Evolutionary conservation across 768 basidiomycete genomes (phyloP).

Genomic region (Fistulinella prunicolor): DNA sequence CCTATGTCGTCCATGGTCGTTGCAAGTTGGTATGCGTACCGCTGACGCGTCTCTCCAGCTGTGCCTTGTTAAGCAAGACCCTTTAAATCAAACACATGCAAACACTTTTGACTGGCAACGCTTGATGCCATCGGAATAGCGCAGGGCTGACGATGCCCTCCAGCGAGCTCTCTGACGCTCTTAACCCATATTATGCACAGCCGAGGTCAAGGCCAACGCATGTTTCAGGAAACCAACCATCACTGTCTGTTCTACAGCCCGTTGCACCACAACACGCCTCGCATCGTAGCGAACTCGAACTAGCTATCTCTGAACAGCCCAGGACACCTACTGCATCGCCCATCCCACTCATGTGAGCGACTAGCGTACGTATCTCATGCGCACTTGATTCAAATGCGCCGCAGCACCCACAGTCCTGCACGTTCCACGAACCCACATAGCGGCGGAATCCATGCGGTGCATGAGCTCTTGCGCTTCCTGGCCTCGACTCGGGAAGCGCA

Average conservation of each 20-base stretch:
- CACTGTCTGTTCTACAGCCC: conserved; percentile 25
- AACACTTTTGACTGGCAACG: conserved; percentile 23
- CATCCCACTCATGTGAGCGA: conserved; percentile 38
- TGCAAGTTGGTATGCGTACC: too few relatives aligned
- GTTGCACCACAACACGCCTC: too few relatives aligned
- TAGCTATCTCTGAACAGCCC: conserved; percentile 49
- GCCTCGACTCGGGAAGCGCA: conserved; percentile 57
- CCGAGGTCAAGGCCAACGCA: conserved; percentile 33
- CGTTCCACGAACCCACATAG: conserved; percentile 31
- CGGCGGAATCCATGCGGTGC: conserved; percentile 45
- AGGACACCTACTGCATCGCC: conserved; percentile 34
- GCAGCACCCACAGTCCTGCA: conserved; percentile 9
- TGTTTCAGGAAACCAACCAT: conserved; percentile 19
- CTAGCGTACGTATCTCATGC: not conserved
- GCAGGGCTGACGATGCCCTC: conserved; percentile 44
- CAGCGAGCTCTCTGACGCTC: conserved; percentile 76
- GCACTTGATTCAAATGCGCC: not conserved
- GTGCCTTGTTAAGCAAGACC: conserved; percentile 21
- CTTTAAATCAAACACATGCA: conserved; percentile 30
- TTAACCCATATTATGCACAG: conserved; percentile 64
- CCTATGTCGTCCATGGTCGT: conserved; percentile 43
- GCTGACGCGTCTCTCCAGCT: conserved; percentile 41
- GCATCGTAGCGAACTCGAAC: conserved; percentile 64
- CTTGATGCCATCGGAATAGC: not conserved
- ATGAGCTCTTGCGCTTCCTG: conserved; percentile 59